Percentiles rank a stretch among this genome's conserved stretches.
Evolutionary conservation across 2,329 filamentous ascomycete genomes (phyloP).

Genomic region (Rhexocercosporidium sp.): DNA sequence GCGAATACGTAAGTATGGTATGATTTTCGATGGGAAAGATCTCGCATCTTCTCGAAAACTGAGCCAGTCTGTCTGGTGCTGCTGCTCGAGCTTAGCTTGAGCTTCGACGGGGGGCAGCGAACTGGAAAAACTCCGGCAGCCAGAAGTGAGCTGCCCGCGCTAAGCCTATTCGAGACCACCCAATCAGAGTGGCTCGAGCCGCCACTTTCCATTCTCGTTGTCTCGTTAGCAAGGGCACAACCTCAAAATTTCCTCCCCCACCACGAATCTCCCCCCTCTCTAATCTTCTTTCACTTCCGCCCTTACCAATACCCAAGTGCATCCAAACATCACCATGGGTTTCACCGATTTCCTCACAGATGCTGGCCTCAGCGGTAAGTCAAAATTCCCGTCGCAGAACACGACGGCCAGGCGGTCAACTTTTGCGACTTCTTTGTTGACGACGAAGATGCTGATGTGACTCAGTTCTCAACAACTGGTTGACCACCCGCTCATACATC

Average conservation of each 20-base stretch:
- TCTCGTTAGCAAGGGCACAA: not conserved
- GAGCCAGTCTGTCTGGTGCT: too few species aligned
- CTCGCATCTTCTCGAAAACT: constrained; percentile 17
- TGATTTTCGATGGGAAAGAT: constrained; percentile 5
- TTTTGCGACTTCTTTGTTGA: constrained; percentile 15
- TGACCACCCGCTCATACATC: constrained; percentile 79
- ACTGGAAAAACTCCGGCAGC: not conserved
- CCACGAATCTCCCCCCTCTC: constrained; percentile 18
- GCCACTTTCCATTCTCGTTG: too few species aligned
- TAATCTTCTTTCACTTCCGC: constrained; percentile 6
- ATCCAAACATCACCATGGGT: constrained; percentile 57
- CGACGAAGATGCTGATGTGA: constrained; percentile 41
- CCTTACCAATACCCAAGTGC: not conserved
- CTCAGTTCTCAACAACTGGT: constrained; percentile 73
- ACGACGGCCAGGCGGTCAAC: constrained; percentile 16
- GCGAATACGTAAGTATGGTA: not conserved
- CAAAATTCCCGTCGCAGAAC: constrained; percentile 40
- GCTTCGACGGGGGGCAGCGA: not conserved
- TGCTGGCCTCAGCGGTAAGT: constrained; percentile 63
- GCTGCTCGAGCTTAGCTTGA: not conserved
- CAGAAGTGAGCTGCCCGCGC: not conserved
- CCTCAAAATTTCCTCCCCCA: constrained; percentile 18
- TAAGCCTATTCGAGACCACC: not conserved
- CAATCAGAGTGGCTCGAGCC: constrained; percentile 1
- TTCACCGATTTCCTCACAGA: constrained; percentile 72